Conservation (phyloP, 139 green algal species). For the Chlorella sorokiniana region DNA sequence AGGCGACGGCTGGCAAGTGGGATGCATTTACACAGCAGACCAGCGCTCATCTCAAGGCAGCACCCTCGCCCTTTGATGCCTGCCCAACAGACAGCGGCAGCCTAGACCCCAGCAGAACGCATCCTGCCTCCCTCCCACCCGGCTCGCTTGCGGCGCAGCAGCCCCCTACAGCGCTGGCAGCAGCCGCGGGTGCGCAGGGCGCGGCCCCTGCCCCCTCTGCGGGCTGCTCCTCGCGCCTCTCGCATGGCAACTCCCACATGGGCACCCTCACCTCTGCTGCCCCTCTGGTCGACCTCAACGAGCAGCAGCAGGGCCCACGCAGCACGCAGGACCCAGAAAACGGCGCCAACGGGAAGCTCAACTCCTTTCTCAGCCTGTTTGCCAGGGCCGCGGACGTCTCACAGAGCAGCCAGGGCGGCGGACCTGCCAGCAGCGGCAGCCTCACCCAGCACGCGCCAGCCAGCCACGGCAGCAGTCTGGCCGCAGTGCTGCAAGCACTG, state of each 20-base stretch:
- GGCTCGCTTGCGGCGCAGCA: not conserved
- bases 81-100: not conserved
- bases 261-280: not conserved
- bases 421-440: not conserved
- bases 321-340: not conserved
- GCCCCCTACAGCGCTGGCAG: not conserved
- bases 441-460: not conserved
- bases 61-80: slow-evolving; percentile 12
- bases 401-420: not conserved
- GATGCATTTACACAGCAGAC: not conserved
- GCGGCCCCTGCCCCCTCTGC: not conserved
- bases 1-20: not conserved
- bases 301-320: not conserved
- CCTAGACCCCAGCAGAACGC: too few species aligned
- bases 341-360: not conserved
- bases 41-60: not conserved
- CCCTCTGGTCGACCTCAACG: not conserved
- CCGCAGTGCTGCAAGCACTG: not conserved
- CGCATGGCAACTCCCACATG: not conserved
- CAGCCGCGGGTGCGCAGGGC: not conserved
- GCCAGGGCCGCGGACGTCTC: not conserved
- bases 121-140: not conserved
- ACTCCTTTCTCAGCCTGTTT: slow-evolving; percentile 18
- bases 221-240: not conserved
- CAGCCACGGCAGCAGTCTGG: slow-evolving; percentile 7